Base-by-base conservation (phyloP, 345 rosid genomes). In the Euphorbia peplus region DNA sequence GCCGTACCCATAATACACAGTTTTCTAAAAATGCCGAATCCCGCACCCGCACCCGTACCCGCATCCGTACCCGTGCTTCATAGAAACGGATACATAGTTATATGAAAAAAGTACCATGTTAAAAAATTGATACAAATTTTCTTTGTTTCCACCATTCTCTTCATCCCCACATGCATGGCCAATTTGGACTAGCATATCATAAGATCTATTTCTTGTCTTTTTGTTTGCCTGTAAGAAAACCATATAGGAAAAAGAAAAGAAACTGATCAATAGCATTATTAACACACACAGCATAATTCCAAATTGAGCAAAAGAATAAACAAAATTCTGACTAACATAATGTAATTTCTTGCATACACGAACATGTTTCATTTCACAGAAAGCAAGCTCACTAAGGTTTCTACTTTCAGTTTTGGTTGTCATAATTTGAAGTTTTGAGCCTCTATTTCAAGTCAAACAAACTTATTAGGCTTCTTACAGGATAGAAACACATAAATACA, bases 131-230 rank as follows among this genome's bases (percentile, higher is more conserved):
- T 76, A 73, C 79, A 95, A 75, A 72, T 88, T 78, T 68, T 90
- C 99, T 73, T 65, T 87, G 65, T 77, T 83, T 74, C 99, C 97
- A 56, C 95, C 95, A 67, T 78, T 82, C 62, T 87, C 91, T 78
- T 84, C 96, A 83, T 95, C 98, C 61, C 91, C 96, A 74, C 76
- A 95, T 51, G 90, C 91, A 87, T 82, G 96, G 16, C 93, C 99
- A 75, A 91, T 90, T 84, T 91, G 93, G 64, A 95, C 93, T 75
- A 95, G 97, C 51, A 95, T 83, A 35, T 88, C 97, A 55, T 90
- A 91, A 60, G 99, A 97, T 80, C 95, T 91, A 80, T 79, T 91
- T 85, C 99, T 95, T 29, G 96, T 91, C 79, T 80, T 91, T 73
- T 87, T 91, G 74, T 90, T 95, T 44, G 86, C 90, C 99, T 95